These are phyloP conservation scores for Mrakiaceae sp. DNA, from an alignment of 1,284 basidiomycete genomes.

Conservation along the genomic window DNA sequence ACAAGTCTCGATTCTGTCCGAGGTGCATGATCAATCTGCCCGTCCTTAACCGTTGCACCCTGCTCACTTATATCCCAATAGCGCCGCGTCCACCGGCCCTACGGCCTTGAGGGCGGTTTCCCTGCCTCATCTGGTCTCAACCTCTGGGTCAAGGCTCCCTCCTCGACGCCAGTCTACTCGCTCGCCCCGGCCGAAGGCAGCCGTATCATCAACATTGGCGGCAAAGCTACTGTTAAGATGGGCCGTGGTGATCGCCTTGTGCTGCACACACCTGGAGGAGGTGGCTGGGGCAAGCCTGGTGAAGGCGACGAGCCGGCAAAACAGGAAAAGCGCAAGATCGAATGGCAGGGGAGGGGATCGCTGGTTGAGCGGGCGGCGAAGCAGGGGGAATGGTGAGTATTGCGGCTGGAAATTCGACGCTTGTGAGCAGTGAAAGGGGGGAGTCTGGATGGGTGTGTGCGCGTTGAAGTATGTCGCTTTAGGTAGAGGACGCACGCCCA, in stretches of 20 bases:
- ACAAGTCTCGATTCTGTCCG: constrained; percentile 75
- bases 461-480: no score
- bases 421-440: no score
- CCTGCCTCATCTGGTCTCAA: constrained; percentile 68
- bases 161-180: constrained; percentile 55
- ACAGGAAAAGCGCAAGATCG: no score
- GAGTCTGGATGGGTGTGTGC: no score
- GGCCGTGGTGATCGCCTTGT: constrained; percentile 68
- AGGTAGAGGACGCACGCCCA: no score
- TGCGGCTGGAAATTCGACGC: no score
- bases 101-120: constrained; percentile 78
- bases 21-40: constrained; percentile 39
- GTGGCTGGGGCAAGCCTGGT: constrained; percentile 60
- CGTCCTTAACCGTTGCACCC: constrained; percentile 7
- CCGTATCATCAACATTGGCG: constrained; percentile 76
- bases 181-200: constrained; percentile 25
- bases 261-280: constrained; percentile 86
- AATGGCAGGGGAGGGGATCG: no score
- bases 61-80: constrained; percentile 27
- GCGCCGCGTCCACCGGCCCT: constrained; percentile 78
- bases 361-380: no score
- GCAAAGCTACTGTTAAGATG: constrained; percentile 80
- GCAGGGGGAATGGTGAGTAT: no score
- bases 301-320: no score
- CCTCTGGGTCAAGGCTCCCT: constrained; percentile 72